phyloP scores from a whole-genome alignment of 2,329 filamentous ascomycete genomes.

The Botrytis porri region DNA sequence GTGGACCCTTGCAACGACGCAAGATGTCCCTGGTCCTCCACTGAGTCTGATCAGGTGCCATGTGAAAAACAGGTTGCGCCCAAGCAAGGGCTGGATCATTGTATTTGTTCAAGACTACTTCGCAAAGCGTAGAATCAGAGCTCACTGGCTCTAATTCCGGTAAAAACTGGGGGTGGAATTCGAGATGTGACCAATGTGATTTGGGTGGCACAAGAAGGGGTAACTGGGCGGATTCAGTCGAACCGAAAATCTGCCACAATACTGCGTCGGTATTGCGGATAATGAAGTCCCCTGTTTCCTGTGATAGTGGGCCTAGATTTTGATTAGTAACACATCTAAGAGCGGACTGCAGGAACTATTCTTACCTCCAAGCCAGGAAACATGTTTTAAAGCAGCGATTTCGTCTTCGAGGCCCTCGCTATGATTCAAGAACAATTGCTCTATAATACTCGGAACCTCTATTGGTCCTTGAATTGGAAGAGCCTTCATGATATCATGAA shows the following conservation, averaged over 20 bases:
- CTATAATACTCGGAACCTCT: constrained; percentile 23
- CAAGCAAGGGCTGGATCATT: neutral
- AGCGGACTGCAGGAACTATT: too few relatives aligned
- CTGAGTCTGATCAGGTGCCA: constrained; percentile 43
- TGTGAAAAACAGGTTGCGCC: constrained; percentile 41
- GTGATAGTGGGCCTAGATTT: constrained; percentile 5
- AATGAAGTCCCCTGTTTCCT: constrained; percentile 2
- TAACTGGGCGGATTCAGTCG: constrained; percentile 37
- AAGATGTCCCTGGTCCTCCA: constrained; percentile 46
- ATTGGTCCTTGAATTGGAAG: constrained; percentile 28
- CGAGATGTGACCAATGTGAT: constrained; percentile 39
- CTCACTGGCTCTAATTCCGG: constrained; percentile 26
- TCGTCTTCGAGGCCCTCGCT: constrained; percentile 22
- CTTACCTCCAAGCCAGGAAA: constrained; percentile 30
- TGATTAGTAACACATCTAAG: neutral
- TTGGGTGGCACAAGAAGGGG: constrained; percentile 27
- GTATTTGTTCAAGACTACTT: neutral
- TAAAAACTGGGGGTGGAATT: constrained; percentile 32
- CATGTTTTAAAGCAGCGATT: constrained; percentile 21
- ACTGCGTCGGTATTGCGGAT: neutral
- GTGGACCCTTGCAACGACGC: constrained; percentile 22
- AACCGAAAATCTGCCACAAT: constrained; percentile 10
- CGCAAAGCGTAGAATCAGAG: neutral
- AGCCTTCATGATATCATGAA: constrained; percentile 28
- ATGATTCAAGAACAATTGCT: constrained; percentile 24